Base-by-base conservation (phyloP, 163 green algal species). In the Prototheca cutis region DNA sequence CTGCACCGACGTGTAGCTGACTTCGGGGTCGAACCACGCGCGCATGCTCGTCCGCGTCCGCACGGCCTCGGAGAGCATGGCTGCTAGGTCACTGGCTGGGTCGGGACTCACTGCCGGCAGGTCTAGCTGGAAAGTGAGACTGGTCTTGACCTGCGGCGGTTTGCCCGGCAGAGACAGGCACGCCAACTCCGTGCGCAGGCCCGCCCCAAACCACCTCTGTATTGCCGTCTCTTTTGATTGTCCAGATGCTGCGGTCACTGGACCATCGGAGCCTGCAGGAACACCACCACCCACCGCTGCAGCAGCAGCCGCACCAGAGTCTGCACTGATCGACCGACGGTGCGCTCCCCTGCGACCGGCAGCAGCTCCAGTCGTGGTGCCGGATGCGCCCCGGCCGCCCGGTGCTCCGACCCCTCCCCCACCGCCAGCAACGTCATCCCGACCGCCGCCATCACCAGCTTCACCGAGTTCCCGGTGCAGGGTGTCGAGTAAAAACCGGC, bases 21-120 rank as follows among this genome's bases (percentile, higher is more conserved):
- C 70, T 18, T 64, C 54, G 28, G 86, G 81, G 29, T 90, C 76
- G 73, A 90, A 84, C 88, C 87, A 91, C 7, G 83, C 84, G 23
- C 81, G 76, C 47, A 81, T 78, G 31, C 62, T 70, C 34, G 28
- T 58, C 27, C 70, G 63, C 4, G 61, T 53, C 40, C 60, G 64
- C 56, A 91, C 55, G 10, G 76, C 81, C 15, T 33, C 27, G 19
- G 28, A 21, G 10, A 51, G 10, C 42, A 21, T 21, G 42, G 13
- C 42, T 21, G 42, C 42, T 5, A 51, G 42, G 42, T 51, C 42
- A 21, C 13, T 0, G 13, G 18, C 10, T 8, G 10, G 18, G 13
- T 19, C n/a, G n/a, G n/a, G n/a, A n/a, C n/a, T 5, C 42, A 5
- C 42, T 24, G 42, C 42, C 42, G 42, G 40, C 30, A 90, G 74